Conservation (phyloP, 2,329 filamentous ascomycete genomes). For the Nemania sp. region DNA sequence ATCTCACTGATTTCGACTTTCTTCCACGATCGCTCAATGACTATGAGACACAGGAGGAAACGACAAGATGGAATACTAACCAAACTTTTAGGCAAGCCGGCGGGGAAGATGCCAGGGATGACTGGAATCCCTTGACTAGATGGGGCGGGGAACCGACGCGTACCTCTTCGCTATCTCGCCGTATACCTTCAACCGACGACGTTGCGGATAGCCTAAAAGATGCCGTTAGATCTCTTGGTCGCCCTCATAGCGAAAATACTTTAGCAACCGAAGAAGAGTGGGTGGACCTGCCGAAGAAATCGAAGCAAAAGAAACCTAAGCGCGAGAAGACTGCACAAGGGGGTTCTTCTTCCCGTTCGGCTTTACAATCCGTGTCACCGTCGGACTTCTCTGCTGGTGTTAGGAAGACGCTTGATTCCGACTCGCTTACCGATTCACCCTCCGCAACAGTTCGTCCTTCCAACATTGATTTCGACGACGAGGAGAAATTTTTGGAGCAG, state of each 20-base stretch:
- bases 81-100: constrained; percentile 34
- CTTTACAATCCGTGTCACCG: constrained; percentile 39
- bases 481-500: constrained; percentile 42
- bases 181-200: constrained; percentile 37
- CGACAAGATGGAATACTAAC: constrained; percentile 37
- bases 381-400: constrained; percentile 45
- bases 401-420: constrained; percentile 39
- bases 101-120: no score
- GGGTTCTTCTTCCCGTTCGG: constrained; percentile 31
- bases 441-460: constrained; percentile 22
- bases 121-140: no score
- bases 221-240: constrained; percentile 42
- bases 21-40: neutral
- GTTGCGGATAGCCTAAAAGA: constrained; percentile 47
- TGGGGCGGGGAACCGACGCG: constrained; percentile 39
- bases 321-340: constrained; percentile 32
- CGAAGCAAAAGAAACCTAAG: constrained; percentile 44
- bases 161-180: constrained; percentile 38
- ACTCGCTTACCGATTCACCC: constrained; percentile 28
- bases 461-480: constrained; percentile 26
- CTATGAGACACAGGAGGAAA: constrained; percentile 1
- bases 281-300: constrained; percentile 40
- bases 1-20: constrained; percentile 26
- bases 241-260: constrained; percentile 35
- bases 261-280: constrained; percentile 41